phyloP scores from a whole-genome alignment of 2,329 filamentous ascomycete genomes.

The Fusarium sacchari region DNA sequence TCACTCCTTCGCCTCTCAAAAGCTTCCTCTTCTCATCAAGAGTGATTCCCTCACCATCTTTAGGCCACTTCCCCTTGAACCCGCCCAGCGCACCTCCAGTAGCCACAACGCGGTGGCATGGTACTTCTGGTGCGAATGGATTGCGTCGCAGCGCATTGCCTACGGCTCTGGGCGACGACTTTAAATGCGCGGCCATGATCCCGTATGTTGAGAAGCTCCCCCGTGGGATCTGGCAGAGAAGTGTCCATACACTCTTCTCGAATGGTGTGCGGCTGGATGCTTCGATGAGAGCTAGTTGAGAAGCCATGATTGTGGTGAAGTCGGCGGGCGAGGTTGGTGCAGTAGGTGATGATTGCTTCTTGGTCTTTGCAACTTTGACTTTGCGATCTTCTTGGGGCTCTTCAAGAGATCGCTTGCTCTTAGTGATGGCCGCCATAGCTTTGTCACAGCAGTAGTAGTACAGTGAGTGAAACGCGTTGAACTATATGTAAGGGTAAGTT shows the following conservation, averaged over 20 bases:
- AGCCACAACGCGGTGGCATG: slow-evolving; percentile 83
- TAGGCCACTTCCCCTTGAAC: slow-evolving; percentile 74
- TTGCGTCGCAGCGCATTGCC: slow-evolving; percentile 82
- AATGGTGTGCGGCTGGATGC: slow-evolving; percentile 60
- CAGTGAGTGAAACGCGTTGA: neutral
- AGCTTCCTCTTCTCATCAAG: slow-evolving; percentile 72
- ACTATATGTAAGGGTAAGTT: neutral
- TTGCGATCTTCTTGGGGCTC: slow-evolving; percentile 20
- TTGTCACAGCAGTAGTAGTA: neutral
- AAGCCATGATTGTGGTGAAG: slow-evolving; percentile 44
- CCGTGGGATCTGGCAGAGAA: slow-evolving; percentile 79
- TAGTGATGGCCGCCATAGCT: slow-evolving; percentile 25
- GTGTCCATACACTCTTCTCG: slow-evolving; percentile 73
- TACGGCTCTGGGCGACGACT: slow-evolving; percentile 78
- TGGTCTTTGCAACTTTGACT: slow-evolving; percentile 23
- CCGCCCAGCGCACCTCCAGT: slow-evolving; percentile 76
- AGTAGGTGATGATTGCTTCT: slow-evolving; percentile 2
- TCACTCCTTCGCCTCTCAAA: slow-evolving; percentile 71
- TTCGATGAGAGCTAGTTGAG: slow-evolving; percentile 58
- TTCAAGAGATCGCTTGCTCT: slow-evolving; percentile 38
- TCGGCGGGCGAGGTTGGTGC: neutral
- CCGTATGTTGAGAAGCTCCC: slow-evolving; percentile 84
- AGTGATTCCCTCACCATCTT: slow-evolving; percentile 69
- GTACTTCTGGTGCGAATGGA: slow-evolving; percentile 83
- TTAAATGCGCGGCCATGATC: slow-evolving; percentile 72